Base-by-base conservation (phyloP, 306 rosid species). In the Cotoneaster glaucophyllus region DNA sequence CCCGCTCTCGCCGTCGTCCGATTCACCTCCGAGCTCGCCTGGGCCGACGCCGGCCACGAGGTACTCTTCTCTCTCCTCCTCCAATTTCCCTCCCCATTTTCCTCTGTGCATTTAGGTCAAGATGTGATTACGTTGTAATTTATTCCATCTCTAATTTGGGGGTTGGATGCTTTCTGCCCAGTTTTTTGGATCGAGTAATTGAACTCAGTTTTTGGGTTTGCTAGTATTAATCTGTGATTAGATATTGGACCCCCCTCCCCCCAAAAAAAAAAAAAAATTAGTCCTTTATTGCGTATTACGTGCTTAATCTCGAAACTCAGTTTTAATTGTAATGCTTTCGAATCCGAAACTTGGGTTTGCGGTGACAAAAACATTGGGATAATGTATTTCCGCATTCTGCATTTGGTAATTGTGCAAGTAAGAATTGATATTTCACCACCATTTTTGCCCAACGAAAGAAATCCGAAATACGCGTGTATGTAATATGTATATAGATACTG, bases 1-100 rank as follows among this genome's bases (percentile, higher is more conserved):
- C 89, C 97, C 11, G 88, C 91, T 4, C 90, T 95, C 59, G 76
- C 93, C 78, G 89, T 96, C 7, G 96, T 96, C 21, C 87, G 97
- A 64, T 96, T 89, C 73, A 81, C 88, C 57, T 85, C 96, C 2
- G 99, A 92, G 78, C 99, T 90, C 41, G 89, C 97, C 69, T 92
- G 96, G 97, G 96, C 97, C 45, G 97, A 95, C 69, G 97, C 97
- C 59, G 97, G 97, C 74, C 87, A 93, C 19, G 97, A 88, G 93
- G 97, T 95, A 79, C 72, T 11, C 57, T 4, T 1, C 50, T 18
- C 61, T 18, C 28, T 53, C 44, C 24, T 54, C 69, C 28, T 50
- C 22, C n/a, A n/a, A 48, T 43, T n/a, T 10, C 64, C 8, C 13
- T 56, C 19, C 64, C 8, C n/a, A 22, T 71, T 73, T 48, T 48